Base-by-base conservation (phyloP, 352 stramenopile genomes). In the Pythium volutum region DNA sequence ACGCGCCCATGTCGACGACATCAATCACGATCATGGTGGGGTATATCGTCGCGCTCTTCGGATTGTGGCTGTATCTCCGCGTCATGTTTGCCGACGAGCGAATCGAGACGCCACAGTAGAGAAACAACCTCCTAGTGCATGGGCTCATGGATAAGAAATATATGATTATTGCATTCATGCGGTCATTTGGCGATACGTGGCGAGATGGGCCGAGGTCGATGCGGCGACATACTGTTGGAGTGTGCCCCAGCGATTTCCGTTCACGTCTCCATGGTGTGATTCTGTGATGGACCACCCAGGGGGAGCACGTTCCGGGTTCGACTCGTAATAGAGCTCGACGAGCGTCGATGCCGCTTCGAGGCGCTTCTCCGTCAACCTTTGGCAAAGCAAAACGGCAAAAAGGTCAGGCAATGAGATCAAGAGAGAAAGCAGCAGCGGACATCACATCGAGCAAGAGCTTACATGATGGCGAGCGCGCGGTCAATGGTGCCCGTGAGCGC, bases 1-100 rank as follows among this genome's bases (percentile, higher is more conserved):
- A 90, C 55, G 60, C 75, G 12, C 81, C 84, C 20, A 93, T 91
- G 81, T 88, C 81, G 7, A 89, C 73, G 54, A 55, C 74, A 16
- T 84, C 79, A 20, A 59, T 91, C 15, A 67, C 79, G 43, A 23
- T 87, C 48, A 84, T 89, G 79, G 66, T 55, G 1, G 52, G 48
- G 18, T 86, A 76, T 39, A 79, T 88, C 46, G 23, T 68, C 8
- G 70, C 69, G 20, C 70, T 88, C 22, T 75, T 81, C 26, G 70
- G 26, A 10, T 76, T 89, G 29, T 89, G 86, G 57, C 71, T 88
- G 31, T 88, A 87, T 62, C 78, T 87, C 53, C 82, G 79, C 4
- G 69, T 91, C 42, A 86, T 76, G 62, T 91, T 91, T 47, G 72
- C 70, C 1, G 65, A 81, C 0, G 75, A 85, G 53, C 59, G 82